Conservation (phyloP, 2,329 filamentous ascomycete genomes). For the Verticillium klebahnii region DNA sequence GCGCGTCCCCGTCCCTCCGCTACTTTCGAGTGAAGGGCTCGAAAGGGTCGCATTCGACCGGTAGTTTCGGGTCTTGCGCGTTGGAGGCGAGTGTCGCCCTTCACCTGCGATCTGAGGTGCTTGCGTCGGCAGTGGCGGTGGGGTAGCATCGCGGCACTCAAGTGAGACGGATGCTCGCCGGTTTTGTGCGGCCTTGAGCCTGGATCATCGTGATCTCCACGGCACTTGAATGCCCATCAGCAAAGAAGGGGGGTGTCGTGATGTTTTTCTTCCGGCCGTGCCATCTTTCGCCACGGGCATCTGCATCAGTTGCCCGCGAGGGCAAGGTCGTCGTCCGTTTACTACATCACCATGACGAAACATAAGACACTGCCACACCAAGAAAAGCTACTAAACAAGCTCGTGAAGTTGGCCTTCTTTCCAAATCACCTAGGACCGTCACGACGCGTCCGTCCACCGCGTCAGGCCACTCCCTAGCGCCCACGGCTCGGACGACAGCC, state of each 20-base stretch:
- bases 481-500: not conserved
- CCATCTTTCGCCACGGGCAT: not conserved
- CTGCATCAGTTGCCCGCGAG: not conserved
- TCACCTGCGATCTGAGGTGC: not conserved
- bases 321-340: not conserved
- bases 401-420: not conserved
- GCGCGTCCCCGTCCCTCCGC: slow-evolving; percentile 6
- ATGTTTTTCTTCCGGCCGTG: not conserved
- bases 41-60: slow-evolving; percentile 2
- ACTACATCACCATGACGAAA: not conserved
- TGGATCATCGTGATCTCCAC: not conserved
- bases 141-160: slow-evolving; percentile 5
- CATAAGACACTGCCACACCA: not conserved
- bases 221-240: not conserved
- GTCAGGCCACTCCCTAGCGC: not conserved
- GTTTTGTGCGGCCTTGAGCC: not conserved
- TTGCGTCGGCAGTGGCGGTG: slow-evolving; percentile 3
- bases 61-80: slow-evolving; percentile 11
- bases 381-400: not conserved
- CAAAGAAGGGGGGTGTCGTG: not conserved
- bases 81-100: slow-evolving; percentile 1
- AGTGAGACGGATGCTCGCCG: not conserved
- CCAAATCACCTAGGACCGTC: not conserved
- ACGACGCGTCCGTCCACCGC: slow-evolving; percentile 1
- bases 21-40: not conserved